Evolutionary conservation across 2,329 filamentous ascomycete species (phyloP).

Genomic region (Metarhizium album): DNA sequence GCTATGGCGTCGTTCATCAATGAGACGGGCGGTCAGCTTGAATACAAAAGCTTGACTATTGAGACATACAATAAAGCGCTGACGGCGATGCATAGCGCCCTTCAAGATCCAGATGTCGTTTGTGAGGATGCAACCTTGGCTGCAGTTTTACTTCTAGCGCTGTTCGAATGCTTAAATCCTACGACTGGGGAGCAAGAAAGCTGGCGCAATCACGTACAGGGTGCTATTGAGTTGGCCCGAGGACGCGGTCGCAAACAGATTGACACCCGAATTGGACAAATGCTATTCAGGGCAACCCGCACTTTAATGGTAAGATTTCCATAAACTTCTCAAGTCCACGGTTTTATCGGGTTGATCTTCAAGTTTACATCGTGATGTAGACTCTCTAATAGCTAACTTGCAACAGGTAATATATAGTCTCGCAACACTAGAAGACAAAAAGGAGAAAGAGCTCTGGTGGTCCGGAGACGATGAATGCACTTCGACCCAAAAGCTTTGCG

Average conservation of each 20-base stretch:
- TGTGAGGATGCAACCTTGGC: background rate
- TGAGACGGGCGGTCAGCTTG: background rate
- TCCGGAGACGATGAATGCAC: background rate
- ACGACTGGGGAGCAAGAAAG: background rate
- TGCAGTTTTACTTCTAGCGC: background rate
- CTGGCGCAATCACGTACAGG: background rate
- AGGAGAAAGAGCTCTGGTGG: background rate
- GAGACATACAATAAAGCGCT: background rate
- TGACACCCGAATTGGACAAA: background rate
- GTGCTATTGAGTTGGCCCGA: background rate
- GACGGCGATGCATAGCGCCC: background rate
- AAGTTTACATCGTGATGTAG: background rate
- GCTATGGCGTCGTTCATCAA: background rate
- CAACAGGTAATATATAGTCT: background rate
- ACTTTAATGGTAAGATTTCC: background rate
- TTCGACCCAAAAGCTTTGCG: background rate
- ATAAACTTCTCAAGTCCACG: background rate
- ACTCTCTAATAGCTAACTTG: background rate
- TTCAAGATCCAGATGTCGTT: background rate
- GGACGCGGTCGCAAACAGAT: background rate
- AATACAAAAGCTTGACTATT: background rate
- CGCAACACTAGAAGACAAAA: background rate
- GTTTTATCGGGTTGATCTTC: background rate
- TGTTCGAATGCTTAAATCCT: background rate
- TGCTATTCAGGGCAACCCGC: background rate